Percentiles rank a stretch among this genome's conserved stretches.
These are phyloP conservation scores for Meredithiella fracta DNA, from an alignment of 2,329 filamentous ascomycete genomes.

Conservation along the genomic window DNA sequence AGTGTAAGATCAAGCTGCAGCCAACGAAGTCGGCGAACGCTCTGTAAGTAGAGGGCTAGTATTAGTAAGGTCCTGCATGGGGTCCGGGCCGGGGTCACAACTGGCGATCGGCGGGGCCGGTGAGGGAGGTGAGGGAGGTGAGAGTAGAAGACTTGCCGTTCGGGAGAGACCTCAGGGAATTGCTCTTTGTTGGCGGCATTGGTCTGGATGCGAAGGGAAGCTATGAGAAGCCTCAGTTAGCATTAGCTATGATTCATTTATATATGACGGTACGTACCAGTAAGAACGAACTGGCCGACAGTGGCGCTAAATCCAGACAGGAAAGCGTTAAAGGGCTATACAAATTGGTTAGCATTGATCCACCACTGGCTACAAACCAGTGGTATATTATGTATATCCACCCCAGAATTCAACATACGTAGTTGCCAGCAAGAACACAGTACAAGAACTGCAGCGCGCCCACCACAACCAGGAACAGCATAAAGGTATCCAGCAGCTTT, in stretches of 20 bases:
- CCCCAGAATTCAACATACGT: slow-evolving; percentile 44
- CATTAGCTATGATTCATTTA: neutral
- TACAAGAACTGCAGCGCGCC: slow-evolving; percentile 89
- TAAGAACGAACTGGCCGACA: slow-evolving; percentile 94
- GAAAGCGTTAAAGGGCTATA: slow-evolving; percentile 94
- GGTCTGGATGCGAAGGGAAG: slow-evolving; percentile 77
- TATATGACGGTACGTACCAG: slow-evolving; percentile 36
- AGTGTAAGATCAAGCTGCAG: slow-evolving; percentile 87
- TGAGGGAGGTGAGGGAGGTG: too few relatives aligned
- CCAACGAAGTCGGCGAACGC: slow-evolving; percentile 95
- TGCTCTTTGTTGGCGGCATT: slow-evolving; percentile 65
- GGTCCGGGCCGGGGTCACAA: neutral
- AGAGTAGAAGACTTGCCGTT: slow-evolving; percentile 40
- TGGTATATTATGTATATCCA: too few relatives aligned
- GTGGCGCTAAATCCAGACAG: slow-evolving; percentile 86
- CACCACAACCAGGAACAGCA: slow-evolving; percentile 71
- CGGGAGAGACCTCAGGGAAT: slow-evolving; percentile 60
- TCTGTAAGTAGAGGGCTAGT: slow-evolving; percentile 29
- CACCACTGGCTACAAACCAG: neutral
- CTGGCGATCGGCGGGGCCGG: neutral
- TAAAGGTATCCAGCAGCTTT: slow-evolving; percentile 81
- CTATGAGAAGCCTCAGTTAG: slow-evolving; percentile 22
- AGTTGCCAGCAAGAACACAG: slow-evolving; percentile 82
- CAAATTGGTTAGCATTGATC: neutral
- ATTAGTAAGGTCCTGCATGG: neutral